Percentiles rank a stretch among this genome's conserved stretches.
Evolutionary conservation across 208 protist species (phyloP).

Genomic region (Acanthamoeba sp.): DNA sequence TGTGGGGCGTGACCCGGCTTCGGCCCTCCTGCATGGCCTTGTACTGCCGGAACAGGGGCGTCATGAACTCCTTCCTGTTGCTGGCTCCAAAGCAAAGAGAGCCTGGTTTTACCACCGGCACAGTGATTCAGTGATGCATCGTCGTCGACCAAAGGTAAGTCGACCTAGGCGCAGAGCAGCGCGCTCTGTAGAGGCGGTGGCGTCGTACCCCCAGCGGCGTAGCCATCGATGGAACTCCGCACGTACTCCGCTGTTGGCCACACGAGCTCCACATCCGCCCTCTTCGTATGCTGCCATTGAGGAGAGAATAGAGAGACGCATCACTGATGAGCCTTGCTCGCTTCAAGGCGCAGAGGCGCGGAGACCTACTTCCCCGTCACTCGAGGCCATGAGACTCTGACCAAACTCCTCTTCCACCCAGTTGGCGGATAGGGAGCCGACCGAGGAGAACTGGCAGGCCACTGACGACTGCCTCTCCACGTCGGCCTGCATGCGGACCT

Average conservation of each 20-base stretch:
- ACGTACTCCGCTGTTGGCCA: slow-evolving; percentile 68
- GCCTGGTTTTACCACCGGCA: neutral
- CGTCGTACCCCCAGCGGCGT: neutral
- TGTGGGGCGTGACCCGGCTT: slow-evolving; percentile 25
- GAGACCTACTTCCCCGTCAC: too few species aligned
- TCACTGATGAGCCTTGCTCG: too few species aligned
- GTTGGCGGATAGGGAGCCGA: neutral
- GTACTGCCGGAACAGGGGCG: slow-evolving; percentile 32
- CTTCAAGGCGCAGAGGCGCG: too few species aligned
- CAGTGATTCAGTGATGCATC: too few species aligned
- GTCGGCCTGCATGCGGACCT: neutral
- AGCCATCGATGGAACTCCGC: slow-evolving; percentile 67
- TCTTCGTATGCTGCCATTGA: too few species aligned
- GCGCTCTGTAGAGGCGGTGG: too few species aligned
- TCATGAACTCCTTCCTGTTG: slow-evolving; percentile 46
- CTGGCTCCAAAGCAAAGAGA: slow-evolving; percentile 30
- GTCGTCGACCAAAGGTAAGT: too few species aligned
- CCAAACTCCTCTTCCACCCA: slow-evolving; percentile 33
- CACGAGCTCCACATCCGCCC: neutral
- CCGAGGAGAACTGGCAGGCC: slow-evolving; percentile 54
- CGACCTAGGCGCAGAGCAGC: too few species aligned
- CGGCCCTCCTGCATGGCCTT: slow-evolving; percentile 10
- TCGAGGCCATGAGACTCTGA: neutral
- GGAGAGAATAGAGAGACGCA: too few species aligned
- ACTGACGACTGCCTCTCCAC: neutral